These are phyloP conservation scores for Trichophyton benhamiae DNA, from an alignment of 2,329 filamentous ascomycete genomes.

Conservation along the genomic window DNA sequence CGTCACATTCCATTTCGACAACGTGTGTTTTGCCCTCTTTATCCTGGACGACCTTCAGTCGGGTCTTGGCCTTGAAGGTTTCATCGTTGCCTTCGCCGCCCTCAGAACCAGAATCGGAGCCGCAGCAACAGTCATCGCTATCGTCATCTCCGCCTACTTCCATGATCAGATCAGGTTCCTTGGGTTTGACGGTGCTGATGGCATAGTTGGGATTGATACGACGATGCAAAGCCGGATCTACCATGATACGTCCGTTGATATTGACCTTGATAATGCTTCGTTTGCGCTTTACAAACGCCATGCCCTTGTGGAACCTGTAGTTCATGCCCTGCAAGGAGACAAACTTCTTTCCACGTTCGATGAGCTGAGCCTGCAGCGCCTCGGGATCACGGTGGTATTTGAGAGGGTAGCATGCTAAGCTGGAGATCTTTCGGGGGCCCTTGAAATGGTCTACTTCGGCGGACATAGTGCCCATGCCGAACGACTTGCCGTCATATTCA, in stretches of 20 bases:
- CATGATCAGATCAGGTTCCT: constrained; percentile 49
- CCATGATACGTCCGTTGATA: constrained; percentile 77
- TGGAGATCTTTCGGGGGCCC: constrained; percentile 70
- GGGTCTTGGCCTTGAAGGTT: constrained; percentile 26
- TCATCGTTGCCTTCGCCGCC: constrained; percentile 21
- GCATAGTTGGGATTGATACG: constrained; percentile 78
- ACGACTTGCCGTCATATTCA: constrained; percentile 78
- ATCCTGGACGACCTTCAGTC: constrained; percentile 44
- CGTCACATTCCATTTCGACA: constrained; percentile 45
- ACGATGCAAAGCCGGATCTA: constrained; percentile 70
- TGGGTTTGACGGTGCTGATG: constrained; percentile 60
- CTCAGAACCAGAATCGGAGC: constrained; percentile 15
- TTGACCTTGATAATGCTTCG: constrained; percentile 64
- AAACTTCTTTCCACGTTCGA: constrained; percentile 76
- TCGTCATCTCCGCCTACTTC: constrained; percentile 35
- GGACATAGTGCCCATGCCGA: constrained; percentile 60
- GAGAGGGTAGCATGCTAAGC: constrained; percentile 62
- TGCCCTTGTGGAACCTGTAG: constrained; percentile 69
- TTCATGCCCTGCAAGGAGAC: constrained; percentile 68
- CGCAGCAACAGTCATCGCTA: constrained; percentile 31
- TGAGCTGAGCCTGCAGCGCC: constrained; percentile 51
- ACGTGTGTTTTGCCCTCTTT: constrained; percentile 41
- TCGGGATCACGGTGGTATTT: constrained; percentile 64
- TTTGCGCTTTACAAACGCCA: constrained; percentile 76
- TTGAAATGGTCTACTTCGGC: constrained; percentile 64